Conservation (phyloP, 306 rosid genomes). For the Glycine soja region DNA sequence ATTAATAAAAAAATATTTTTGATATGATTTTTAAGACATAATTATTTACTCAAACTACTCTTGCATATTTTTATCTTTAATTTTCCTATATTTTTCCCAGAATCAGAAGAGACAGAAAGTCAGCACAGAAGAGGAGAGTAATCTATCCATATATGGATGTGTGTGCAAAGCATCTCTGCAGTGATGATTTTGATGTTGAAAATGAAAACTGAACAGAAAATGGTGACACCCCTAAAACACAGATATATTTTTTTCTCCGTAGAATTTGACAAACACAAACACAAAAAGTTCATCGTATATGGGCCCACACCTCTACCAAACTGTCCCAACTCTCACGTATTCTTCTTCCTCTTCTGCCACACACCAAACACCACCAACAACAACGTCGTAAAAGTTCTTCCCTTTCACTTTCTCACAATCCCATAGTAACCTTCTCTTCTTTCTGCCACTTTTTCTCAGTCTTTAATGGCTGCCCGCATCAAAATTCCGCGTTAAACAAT, state of each 20-base stretch:
- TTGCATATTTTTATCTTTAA: no score
- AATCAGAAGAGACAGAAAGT: neutral
- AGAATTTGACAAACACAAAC: neutral
- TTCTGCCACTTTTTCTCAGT: constrained; percentile 58
- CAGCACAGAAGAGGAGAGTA: neutral
- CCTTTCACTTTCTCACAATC: constrained; percentile 46
- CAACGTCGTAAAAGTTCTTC: constrained; percentile 53
- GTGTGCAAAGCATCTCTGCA: neutral
- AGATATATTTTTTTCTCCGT: neutral
- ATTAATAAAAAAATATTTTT: no score
- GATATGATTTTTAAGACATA: no score
- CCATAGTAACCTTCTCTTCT: neutral
- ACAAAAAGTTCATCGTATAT: neutral
- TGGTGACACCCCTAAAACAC: constrained; percentile 12
- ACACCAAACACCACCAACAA: constrained; percentile 41
- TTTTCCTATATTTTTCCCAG: neutral
- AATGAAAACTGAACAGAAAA: constrained; percentile 5
- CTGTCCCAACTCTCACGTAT: constrained; percentile 74
- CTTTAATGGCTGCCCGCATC: constrained; percentile 77
- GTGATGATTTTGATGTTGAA: constrained; percentile 18
- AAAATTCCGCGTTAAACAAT: constrained; percentile 52
- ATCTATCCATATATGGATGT: neutral
- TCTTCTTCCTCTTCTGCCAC: constrained; percentile 56
- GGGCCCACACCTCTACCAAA: constrained; percentile 38
- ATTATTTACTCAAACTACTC: no score